Conservation (phyloP, 2,329 filamentous ascomycete species). For the Colletotrichum ledebouriae region DNA sequence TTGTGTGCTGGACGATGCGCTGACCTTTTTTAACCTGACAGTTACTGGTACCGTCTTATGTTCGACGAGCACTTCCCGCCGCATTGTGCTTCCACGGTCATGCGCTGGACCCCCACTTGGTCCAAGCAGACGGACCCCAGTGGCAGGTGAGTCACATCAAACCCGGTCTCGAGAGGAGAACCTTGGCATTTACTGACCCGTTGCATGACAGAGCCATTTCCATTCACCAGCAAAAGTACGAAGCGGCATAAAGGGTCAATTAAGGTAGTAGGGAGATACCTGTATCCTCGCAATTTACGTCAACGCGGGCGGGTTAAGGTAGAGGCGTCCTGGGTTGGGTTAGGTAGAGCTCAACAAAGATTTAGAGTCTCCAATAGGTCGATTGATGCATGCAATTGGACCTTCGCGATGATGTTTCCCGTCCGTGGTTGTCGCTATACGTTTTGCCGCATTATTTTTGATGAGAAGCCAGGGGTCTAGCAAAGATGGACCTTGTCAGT, state of each 20-base stretch:
- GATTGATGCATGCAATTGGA: slow-evolving; percentile 20
- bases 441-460: neutral
- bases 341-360: slow-evolving; percentile 39
- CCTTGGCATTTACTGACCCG: slow-evolving; percentile 31
- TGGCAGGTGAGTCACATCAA: slow-evolving; percentile 74
- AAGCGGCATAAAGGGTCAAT: slow-evolving; percentile 55
- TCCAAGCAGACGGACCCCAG: slow-evolving; percentile 96
- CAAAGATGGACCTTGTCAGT: slow-evolving; percentile 1
- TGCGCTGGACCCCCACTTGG: slow-evolving; percentile 98
- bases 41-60: slow-evolving; percentile 98
- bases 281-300: slow-evolving; percentile 38
- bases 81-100: slow-evolving; percentile 90
- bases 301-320: slow-evolving; percentile 38
- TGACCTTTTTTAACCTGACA: slow-evolving; percentile 51
- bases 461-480: slow-evolving; percentile 10
- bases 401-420: neutral
- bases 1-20: slow-evolving; percentile 30
- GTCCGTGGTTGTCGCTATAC: neutral
- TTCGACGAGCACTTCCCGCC: slow-evolving; percentile 99
- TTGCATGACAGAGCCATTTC: slow-evolving; percentile 74
- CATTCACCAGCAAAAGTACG: slow-evolving; percentile 82
- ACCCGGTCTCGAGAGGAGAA: neutral
- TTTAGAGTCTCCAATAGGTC: slow-evolving; percentile 32
- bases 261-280: slow-evolving; percentile 28
- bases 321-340: slow-evolving; percentile 39